Evolutionary conservation across 345 rosid species (phyloP), one percentile per base, ranked within the genome.

Genomic region (Brassica carinata): DNA sequence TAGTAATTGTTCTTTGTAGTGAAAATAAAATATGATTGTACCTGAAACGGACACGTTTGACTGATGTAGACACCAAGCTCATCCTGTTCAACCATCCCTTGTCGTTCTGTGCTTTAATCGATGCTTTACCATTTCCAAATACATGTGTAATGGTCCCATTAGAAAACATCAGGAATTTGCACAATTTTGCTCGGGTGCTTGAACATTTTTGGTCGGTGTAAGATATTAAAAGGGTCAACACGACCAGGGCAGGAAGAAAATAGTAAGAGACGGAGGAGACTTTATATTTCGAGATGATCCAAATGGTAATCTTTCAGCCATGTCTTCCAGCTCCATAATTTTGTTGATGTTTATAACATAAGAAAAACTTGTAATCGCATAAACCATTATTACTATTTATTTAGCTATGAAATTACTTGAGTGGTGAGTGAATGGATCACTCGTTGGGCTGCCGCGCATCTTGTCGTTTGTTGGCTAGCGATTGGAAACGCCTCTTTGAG

Each of bases 391-490:
- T 10, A 43, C 0, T 43, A 5, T 43, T 10, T 26, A 26, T 43
- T 8, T 43, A 40, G 4, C 40, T 7, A 36, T 7, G 14, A 43
- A 43, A 8, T 43, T 43, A 43, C 51, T 3, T 43, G 98, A 78
- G 93, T 93, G 68, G 99, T 96, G 58, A 96, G 93, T 1, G 99
- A 92, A 86, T 91, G 94, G 89, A 96, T 94, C 79, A 96, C 99
- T 90, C 93, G 97, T 77, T 96, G 94, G 74, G 99, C 98, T 62
- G 96, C 97, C 85, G 91, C 90, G 89, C 98, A 96, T 87, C 91
- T 94, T 55, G 90, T 87, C 31, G 97, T 85, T 87, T 96, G 98
- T 77, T 94, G 98, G 67, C 84, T 96, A 45, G 99, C 96, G 36
- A 96, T 84, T 79, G 92, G 87, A 73, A 90, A 83, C 33, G 97